Evolutionary conservation across 2,329 filamentous ascomycete species (phyloP), one percentile per base, ranked within the genome.

Genomic region (Metarhizium humberi): DNA sequence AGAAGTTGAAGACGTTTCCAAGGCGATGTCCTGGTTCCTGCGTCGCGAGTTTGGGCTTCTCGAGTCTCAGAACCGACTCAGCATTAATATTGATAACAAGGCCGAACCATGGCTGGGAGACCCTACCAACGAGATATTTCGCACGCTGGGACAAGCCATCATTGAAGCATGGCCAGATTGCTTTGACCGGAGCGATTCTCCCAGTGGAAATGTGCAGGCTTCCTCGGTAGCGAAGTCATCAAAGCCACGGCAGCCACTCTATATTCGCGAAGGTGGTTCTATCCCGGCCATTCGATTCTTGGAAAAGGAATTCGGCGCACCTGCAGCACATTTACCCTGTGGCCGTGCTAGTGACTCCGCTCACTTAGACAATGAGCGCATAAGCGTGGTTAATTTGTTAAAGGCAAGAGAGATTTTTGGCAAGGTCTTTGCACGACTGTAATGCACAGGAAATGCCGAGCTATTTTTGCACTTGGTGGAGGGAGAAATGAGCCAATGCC

Each of bases 41-140:
- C 71, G 83, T 50, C 74, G 79, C 13, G 81, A 91, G 61, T 99
- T 96, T 65, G 77, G 76, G 1, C 72, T 78, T 16, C 82, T 97
- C 2, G 85, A 86, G 34, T 92, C 90, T 1, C 86, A 88, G 58
- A 99, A 99, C 64, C 80, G 78, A 6, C 77, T 99, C 40, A 86
- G 78, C 1, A 82, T 99, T 43, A 86, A 85, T 34, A 92, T 99
- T 60, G 91, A 96, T 61, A 94, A 96, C 66, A 87, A 89, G 71
- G 92, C 94, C 0, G 94, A 99, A 66, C 91, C 94, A 0, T 99
- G 94, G 94, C 82, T 99, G 0, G 92, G 94, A 14, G 90, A 96
- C 63, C 91, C 90, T 3, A 84, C 85, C 51, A 96, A 95, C 62
- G 84, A 91, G 61, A 92, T 97, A 56, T 99, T 96, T 71, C 83